Conservation (phyloP, 2,329 filamentous ascomycete genomes). For the Fusarium fujikuroi region DNA sequence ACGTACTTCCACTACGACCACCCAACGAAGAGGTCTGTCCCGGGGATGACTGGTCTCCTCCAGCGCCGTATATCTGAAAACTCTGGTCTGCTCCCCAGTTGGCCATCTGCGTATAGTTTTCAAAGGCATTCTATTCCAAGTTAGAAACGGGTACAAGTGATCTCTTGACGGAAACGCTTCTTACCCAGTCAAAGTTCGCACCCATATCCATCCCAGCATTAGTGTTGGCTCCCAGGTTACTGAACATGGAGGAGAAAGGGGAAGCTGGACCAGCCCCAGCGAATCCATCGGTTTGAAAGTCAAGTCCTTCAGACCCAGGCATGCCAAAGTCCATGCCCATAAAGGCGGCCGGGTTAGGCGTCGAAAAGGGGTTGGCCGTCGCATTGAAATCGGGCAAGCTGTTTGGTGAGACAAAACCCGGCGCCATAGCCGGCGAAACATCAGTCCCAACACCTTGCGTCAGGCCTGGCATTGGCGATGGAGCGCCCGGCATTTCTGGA, state of each 20-base stretch:
- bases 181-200: conserved; percentile 69
- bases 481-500: conserved; percentile 14
- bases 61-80: conserved; percentile 61
- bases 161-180: conserved; percentile 32
- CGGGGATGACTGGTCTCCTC: conserved; percentile 43
- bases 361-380: conserved; percentile 47
- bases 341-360: conserved; percentile 55
- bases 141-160: conserved; percentile 40
- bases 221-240: conserved; percentile 51
- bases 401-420: conserved; percentile 42
- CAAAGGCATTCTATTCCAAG: conserved; percentile 61
- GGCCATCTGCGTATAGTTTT: conserved; percentile 65
- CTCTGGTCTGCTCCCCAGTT: conserved; percentile 64
- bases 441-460: conserved; percentile 55
- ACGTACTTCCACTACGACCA: conserved; percentile 36
- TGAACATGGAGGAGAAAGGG: conserved; percentile 65
- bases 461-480: conserved; percentile 41
- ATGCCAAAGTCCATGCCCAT: conserved; percentile 58
- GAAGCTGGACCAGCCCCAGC: conserved; percentile 49
- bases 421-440: conserved; percentile 41
- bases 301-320: conserved; percentile 45
- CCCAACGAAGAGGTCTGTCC: conserved; percentile 41
- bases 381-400: conserved; percentile 43
- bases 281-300: conserved; percentile 48
- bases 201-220: conserved; percentile 55